These are phyloP conservation scores for Xylaria flabelliformis DNA, from an alignment of 495 filamentous ascomycete genomes.

Conservation along the genomic window DNA sequence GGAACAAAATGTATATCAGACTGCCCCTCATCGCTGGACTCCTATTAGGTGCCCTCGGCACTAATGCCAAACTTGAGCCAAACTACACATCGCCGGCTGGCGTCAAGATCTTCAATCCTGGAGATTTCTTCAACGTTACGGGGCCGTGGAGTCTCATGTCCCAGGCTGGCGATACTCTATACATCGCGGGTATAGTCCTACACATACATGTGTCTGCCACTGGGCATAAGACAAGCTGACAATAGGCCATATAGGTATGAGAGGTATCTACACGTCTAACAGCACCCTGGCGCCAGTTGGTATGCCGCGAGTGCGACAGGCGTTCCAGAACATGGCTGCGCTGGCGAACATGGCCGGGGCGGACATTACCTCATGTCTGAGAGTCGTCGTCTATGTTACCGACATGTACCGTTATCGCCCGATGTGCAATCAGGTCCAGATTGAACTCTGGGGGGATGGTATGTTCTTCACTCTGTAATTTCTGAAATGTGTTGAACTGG, in stretches of 20 bases:
- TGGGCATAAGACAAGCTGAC: too few relatives aligned
- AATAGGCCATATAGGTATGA: slow-evolving; percentile 13
- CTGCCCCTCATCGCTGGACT: neutral
- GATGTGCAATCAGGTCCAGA: slow-evolving; percentile 33
- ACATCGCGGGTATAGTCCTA: slow-evolving; percentile 34
- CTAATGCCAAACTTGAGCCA: slow-evolving; percentile 26
- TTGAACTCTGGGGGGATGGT: slow-evolving; percentile 30
- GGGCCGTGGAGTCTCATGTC: slow-evolving; percentile 36
- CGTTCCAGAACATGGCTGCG: slow-evolving; percentile 31
- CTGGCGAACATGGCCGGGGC: slow-evolving; percentile 30
- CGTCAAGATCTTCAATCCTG: slow-evolving; percentile 33
- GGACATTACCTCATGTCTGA: slow-evolving; percentile 26
- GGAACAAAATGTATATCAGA: neutral
- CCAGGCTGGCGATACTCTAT: slow-evolving; percentile 31
- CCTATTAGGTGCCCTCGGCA: neutral
- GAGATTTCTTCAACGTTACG: slow-evolving; percentile 29
- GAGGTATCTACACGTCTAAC: slow-evolving; percentile 30
- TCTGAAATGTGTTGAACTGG: neutral
- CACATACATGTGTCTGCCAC: too few relatives aligned
- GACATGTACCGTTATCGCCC: slow-evolving; percentile 35
- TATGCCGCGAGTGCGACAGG: slow-evolving; percentile 27
- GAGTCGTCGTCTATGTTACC: slow-evolving; percentile 31
- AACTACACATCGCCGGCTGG: slow-evolving; percentile 34
- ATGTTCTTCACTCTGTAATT: neutral
- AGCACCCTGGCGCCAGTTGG: slow-evolving; percentile 31